Evolutionary conservation across 148 eudicot genomes (phyloP).

Genomic region (Amaranthus hypochondriacus): DNA sequence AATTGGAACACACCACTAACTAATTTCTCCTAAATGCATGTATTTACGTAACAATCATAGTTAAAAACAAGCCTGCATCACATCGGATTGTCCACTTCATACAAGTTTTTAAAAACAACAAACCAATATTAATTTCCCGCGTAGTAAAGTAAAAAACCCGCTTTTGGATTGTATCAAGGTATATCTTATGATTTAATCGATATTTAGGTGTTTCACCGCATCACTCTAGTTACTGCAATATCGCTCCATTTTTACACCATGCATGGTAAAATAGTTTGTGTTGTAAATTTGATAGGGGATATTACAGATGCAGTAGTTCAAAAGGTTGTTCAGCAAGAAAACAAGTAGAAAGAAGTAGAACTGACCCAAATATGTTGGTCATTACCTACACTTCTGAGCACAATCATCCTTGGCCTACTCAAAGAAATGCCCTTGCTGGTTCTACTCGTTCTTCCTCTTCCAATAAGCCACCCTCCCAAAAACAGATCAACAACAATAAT

Average conservation of each 20-base stretch:
- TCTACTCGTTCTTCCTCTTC: slow-evolving; percentile 43
- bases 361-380: slow-evolving; percentile 86
- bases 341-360: slow-evolving; percentile 87
- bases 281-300: slow-evolving; percentile 47
- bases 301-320: slow-evolving; percentile 89
- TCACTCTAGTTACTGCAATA: too few species aligned
- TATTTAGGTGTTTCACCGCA: too few species aligned
- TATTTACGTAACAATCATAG: too few species aligned
- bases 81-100: too few species aligned
- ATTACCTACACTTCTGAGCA: slow-evolving; percentile 93
- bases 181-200: too few species aligned
- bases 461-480: slow-evolving; percentile 5
- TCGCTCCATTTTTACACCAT: not conserved
- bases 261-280: not conserved
- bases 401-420: slow-evolving; percentile 97
- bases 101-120: too few species aligned
- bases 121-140: too few species aligned
- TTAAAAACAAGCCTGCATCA: too few species aligned
- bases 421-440: slow-evolving; percentile 82
- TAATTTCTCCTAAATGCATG: too few species aligned
- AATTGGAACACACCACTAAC: too few species aligned
- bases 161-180: too few species aligned
- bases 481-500: not conserved
- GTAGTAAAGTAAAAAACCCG: too few species aligned
- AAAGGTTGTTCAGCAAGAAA: slow-evolving; percentile 92